Percentiles rank a stretch among this genome's conserved stretches.
Evolutionary conservation across 768 basidiomycete species (phyloP).

Genomic region (Trametes punicea): DNA sequence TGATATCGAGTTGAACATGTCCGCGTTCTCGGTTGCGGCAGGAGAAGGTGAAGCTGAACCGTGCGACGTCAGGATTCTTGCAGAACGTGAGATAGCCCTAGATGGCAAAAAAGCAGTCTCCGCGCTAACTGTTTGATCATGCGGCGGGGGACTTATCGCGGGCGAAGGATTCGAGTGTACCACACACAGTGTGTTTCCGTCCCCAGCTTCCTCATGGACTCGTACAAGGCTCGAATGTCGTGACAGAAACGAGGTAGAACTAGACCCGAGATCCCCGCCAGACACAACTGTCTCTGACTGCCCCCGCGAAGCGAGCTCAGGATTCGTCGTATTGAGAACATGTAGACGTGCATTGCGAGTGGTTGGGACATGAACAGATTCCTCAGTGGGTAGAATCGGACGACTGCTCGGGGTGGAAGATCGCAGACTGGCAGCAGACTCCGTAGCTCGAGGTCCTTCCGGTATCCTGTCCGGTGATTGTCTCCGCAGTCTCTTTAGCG

Average conservation of each 20-base stretch:
- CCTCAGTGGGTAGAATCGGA: neutral
- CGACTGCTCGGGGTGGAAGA: neutral
- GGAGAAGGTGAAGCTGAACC: neutral
- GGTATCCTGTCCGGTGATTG: neutral
- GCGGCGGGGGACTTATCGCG: too few species aligned
- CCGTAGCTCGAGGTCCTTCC: neutral
- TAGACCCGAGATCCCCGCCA: neutral
- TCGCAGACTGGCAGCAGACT: neutral
- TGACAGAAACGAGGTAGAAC: neutral
- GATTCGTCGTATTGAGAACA: neutral
- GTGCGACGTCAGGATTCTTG: neutral
- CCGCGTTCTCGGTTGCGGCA: neutral
- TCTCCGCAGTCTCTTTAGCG: neutral
- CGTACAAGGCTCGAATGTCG: neutral
- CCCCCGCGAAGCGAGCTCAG: neutral
- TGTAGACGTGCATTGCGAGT: neutral
- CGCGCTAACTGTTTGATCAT: too few species aligned
- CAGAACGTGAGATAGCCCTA: neutral
- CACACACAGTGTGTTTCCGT: neutral
- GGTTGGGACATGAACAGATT: neutral
- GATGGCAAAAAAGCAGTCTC: neutral
- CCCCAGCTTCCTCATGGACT: neutral
- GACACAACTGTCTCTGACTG: neutral
- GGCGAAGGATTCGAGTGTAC: too few species aligned
- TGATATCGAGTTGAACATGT: neutral